Percentiles rank a stretch among this genome's conserved stretches.
Conservation (phyloP, 2,329 filamentous ascomycete species). For the Coniella vitis region DNA sequence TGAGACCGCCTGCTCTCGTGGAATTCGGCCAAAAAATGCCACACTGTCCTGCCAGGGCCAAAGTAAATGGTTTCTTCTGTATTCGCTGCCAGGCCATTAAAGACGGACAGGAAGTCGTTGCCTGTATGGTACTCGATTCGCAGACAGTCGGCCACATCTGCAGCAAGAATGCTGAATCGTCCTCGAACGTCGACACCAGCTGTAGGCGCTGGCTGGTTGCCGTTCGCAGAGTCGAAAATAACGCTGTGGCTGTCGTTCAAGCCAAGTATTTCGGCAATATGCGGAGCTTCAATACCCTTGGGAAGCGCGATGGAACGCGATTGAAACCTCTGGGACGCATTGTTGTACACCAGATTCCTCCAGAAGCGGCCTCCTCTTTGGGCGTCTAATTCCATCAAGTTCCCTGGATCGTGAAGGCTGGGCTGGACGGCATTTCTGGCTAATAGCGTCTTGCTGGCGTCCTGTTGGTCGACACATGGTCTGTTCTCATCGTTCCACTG, state of each 20-base stretch:
- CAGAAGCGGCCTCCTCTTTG: constrained; percentile 11
- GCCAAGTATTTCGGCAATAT: constrained; percentile 47
- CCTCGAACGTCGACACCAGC: constrained; percentile 44
- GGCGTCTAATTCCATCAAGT: background rate
- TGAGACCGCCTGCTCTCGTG: constrained; percentile 25
- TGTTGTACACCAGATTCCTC: constrained; percentile 18
- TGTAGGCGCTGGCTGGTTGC: constrained; percentile 34
- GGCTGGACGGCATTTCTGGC: constrained; percentile 27
- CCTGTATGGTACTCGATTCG: constrained; percentile 52
- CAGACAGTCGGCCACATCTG: constrained; percentile 51
- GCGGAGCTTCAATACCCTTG: constrained; percentile 40
- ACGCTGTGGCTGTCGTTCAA: constrained; percentile 37
- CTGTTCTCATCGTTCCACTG: constrained; percentile 46
- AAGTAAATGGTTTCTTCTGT: constrained; percentile 20
- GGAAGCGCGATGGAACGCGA: constrained; percentile 38
- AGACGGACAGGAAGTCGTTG: constrained; percentile 31
- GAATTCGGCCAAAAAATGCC: constrained; percentile 45
- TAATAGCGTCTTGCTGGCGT: constrained; percentile 13
- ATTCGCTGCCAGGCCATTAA: background rate
- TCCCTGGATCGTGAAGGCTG: constrained; percentile 26
- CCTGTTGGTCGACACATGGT: constrained; percentile 16
- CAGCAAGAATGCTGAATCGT: constrained; percentile 66
- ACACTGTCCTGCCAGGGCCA: constrained; percentile 31
- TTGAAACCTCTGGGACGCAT: constrained; percentile 6
- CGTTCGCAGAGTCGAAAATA: constrained; percentile 55